Percentiles rank a stretch among this genome's conserved stretches.
These are phyloP conservation scores for Aspergillus sp. DNA, from an alignment of 2,329 filamentous ascomycete genomes.

Conservation along the genomic window DNA sequence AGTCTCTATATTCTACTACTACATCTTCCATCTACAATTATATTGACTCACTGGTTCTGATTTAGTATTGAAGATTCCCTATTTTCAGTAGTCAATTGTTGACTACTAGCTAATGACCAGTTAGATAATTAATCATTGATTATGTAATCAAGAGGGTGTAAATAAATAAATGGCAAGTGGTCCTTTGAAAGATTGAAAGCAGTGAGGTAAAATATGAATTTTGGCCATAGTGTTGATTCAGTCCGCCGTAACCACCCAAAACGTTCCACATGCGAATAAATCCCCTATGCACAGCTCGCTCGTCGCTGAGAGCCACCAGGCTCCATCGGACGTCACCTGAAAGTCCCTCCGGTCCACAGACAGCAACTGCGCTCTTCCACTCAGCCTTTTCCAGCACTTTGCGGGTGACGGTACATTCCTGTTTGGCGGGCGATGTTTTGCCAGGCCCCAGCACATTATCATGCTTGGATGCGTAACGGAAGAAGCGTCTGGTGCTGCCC, in stretches of 20 bases:
- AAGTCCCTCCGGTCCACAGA: slow-evolving; percentile 52
- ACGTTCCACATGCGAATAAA: slow-evolving; percentile 52
- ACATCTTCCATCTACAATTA: too few relatives aligned
- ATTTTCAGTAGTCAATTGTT: too few relatives aligned
- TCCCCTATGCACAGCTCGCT: slow-evolving; percentile 60
- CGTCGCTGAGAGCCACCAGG: slow-evolving; percentile 52
- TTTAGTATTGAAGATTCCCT: too few relatives aligned
- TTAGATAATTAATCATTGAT: too few relatives aligned
- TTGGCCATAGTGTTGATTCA: too few relatives aligned
- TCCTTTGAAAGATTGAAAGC: too few relatives aligned
- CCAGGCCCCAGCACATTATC: slow-evolving; percentile 16
- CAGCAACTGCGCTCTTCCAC: slow-evolving; percentile 56
- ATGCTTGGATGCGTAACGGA: slow-evolving; percentile 42
- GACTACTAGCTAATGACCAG: too few relatives aligned
- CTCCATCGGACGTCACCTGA: slow-evolving; percentile 48
- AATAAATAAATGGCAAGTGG: too few relatives aligned
- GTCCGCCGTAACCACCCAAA: slow-evolving; percentile 44
- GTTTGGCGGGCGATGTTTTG: slow-evolving; percentile 3
- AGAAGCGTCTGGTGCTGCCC: slow-evolving; percentile 46
- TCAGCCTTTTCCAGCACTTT: slow-evolving; percentile 49
- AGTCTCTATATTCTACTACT: too few relatives aligned
- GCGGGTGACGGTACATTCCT: slow-evolving; percentile 41
- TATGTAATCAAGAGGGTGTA: too few relatives aligned
- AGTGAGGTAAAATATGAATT: too few relatives aligned
- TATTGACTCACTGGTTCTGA: too few relatives aligned